These are phyloP conservation scores for Cytospora piceae DNA, from an alignment of 2,329 filamentous ascomycete species.

Conservation along the genomic window DNA sequence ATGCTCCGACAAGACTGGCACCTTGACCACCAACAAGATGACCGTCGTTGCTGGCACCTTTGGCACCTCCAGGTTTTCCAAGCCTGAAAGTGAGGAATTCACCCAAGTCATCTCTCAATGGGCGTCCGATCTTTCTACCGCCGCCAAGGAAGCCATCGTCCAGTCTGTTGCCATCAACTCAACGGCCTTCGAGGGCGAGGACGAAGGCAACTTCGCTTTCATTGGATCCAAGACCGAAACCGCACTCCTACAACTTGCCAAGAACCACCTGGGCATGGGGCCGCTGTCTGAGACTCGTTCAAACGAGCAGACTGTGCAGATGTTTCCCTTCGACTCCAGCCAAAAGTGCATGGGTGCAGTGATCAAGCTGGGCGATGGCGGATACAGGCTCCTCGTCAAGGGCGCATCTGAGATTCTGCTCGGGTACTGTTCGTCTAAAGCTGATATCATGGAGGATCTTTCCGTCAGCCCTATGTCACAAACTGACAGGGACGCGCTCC, in stretches of 20 bases:
- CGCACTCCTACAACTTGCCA: conserved; percentile 54
- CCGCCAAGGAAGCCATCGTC: conserved; percentile 42
- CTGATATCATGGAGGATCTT: conserved; percentile 55
- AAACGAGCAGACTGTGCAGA: conserved; percentile 52
- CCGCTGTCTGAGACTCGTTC: conserved; percentile 50
- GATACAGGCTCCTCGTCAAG: conserved; percentile 57
- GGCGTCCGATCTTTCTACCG: conserved; percentile 37
- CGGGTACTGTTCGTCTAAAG: conserved; percentile 48
- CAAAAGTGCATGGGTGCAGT: conserved; percentile 62
- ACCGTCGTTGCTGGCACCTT: conserved; percentile 74
- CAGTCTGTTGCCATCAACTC: conserved; percentile 60
- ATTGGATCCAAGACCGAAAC: conserved; percentile 62
- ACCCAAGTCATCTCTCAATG: conserved; percentile 35
- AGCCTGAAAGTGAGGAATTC: conserved; percentile 9
- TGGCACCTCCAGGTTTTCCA: conserved; percentile 42
- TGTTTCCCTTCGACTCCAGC: conserved; percentile 58
- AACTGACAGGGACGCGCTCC: conserved; percentile 46
- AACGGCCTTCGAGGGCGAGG: conserved; percentile 58
- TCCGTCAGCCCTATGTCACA: conserved; percentile 4
- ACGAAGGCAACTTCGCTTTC: conserved; percentile 49
- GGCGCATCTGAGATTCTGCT: conserved; percentile 62
- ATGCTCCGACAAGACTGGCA: conserved; percentile 80
- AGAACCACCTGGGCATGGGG: conserved; percentile 54
- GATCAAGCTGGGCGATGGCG: conserved; percentile 47
- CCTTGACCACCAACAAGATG: conserved; percentile 76